Conservation (phyloP, 2,329 filamentous ascomycete species). For the Parafenestella ontariensis region DNA sequence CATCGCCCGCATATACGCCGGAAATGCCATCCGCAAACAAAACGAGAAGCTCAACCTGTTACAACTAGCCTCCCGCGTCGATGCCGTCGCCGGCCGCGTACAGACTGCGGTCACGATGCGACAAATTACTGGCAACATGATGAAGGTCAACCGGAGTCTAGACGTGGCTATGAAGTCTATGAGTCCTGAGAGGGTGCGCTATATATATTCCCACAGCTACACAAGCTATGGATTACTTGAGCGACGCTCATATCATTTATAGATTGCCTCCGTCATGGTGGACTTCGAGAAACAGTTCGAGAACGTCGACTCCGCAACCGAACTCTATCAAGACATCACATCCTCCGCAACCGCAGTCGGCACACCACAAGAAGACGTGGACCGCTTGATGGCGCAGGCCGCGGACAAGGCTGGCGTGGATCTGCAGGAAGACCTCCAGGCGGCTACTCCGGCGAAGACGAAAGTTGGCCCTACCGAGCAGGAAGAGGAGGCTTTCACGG, state of each 20-base stretch:
- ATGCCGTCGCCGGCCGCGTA: constrained; percentile 66
- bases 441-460: constrained; percentile 62
- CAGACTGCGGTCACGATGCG: constrained; percentile 70
- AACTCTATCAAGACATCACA: constrained; percentile 87
- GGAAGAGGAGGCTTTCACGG: constrained; percentile 76
- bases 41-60: constrained; percentile 68
- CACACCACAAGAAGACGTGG: constrained; percentile 83
- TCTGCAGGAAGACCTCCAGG: constrained; percentile 75
- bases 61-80: constrained; percentile 63
- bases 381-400: constrained; percentile 82
- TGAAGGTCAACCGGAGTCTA: constrained; percentile 68
- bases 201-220: neutral
- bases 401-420: constrained; percentile 89
- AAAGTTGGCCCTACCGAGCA: constrained; percentile 75
- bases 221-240: neutral
- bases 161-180: constrained; percentile 69
- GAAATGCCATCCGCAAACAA: constrained; percentile 69
- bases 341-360: constrained; percentile 76
- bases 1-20: constrained; percentile 69
- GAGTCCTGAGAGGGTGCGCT: constrained; percentile 65
- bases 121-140: constrained; percentile 67
- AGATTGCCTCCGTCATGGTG: constrained; percentile 72
- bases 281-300: constrained; percentile 67
- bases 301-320: constrained; percentile 59
- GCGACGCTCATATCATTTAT: constrained; percentile 8